Base-by-base conservation (phyloP, 352 stramenopile species). In the Pelagophyceae sp. region DNA sequence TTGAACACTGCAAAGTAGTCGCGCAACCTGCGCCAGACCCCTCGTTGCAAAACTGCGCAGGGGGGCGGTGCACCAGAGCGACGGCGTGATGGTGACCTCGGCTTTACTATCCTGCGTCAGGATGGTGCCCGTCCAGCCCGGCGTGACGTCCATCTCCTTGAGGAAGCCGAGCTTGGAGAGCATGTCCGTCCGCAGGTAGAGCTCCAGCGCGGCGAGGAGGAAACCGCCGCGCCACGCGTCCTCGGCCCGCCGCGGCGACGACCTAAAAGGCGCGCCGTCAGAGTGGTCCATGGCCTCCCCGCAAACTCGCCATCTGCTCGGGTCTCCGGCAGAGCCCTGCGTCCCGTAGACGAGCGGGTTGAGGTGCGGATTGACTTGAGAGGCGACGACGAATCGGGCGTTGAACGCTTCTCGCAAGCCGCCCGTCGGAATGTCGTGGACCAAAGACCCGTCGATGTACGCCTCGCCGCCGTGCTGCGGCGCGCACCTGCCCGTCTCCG, bases 181-280 rank as follows among this genome's bases (percentile, higher is more conserved):
- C 85, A 92, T 89, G 75, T 92, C 87, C 77, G 84, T 87, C 76
- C 90, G 89, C 25, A 92, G 76, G 78, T 90, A 91, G 77, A 90
- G 85, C 77, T 91, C 88, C 40, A 91, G 67, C 17, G 87, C 87
- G 29, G 83, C 83, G 33, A 92, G 77, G 2, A 90, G 71, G 78
- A 90, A 92, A 38, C 79, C 79, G 61, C 79, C 75, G 25, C 75
- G 78, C 76, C 75, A 80, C 23, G 72, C 45, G n/a, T 60, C 33
- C 25, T 76, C 75, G 15, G 70, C 19, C 51, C 35, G 83, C 83
- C 76, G 86, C 86, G 72, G 33, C 19, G 76, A 51, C 17, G 54
- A 32, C 45, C 75, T 80, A 60, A 60, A 60, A n/a, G n/a, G n/a
- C 40, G 40, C 40, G 58, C 58, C 58, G 23, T 33, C 5, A n/a